Base-by-base conservation (phyloP, 2,329 filamentous ascomycete genomes). In the Sporothrix curviconia region DNA sequence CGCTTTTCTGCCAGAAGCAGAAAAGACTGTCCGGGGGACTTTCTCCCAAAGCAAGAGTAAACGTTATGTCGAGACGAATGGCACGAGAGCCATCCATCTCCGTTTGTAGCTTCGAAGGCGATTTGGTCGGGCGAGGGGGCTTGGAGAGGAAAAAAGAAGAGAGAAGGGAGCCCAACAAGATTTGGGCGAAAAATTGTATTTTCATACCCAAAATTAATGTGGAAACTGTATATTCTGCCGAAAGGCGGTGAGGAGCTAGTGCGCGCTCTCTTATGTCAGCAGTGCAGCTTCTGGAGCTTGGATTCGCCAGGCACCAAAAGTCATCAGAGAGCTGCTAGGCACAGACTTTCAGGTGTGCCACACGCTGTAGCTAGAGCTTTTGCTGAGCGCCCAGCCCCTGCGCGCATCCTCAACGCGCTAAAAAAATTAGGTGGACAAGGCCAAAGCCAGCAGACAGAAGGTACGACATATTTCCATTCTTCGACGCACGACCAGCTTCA, bases 71-170 rank as follows among this genome's bases (percentile, higher is more conserved):
- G 65, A 69, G 67, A 70, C 63, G 68, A 70, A 70, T 39, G 42
- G 22, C 3, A 74, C 64, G 72, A 67, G 66, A 66, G 71, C 68
- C 68, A 66, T 72, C 66, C 67, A 69, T 82, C 79, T 88, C 90
- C 87, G 90, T 95, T 78, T 87, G 89, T 91, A 90, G 92, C 92
- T 96, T 96, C 87, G 91, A 95, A 85, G 87, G 92, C 92, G 92
- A 96, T 96, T 90, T 90, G 90, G 61, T 96, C 84, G 90, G 92
- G 82, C 92, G 92, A 96, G 90, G 85, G 86, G 85, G 83, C 83
- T 77, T 75, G 71, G 68, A 71, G 68, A 71, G 69, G 71, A 70
- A 65, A 37, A 66, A 66, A 68, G 62, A 57, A 64, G 65, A 63
- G 62, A 67, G 43, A 44, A 60, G 22, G 46, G 46, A 40, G 51